Conservation (phyloP, 805 yeast genomes). For the Suhomyces vadensis region DNA sequence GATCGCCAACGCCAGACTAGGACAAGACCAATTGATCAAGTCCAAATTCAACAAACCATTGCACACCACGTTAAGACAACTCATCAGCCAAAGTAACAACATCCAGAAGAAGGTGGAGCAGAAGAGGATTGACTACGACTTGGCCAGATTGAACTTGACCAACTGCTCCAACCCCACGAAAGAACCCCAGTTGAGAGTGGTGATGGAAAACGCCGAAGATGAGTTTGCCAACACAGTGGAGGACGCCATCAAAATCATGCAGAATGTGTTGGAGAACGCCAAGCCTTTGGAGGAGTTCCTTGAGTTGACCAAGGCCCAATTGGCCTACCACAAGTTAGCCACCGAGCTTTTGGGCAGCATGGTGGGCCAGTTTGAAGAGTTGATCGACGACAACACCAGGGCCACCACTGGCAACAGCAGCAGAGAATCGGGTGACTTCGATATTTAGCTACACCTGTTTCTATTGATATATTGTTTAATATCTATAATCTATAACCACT, state of each 20-base stretch:
- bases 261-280: conserved; percentile 71
- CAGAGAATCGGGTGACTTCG: conserved; percentile 34
- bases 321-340: conserved; percentile 78
- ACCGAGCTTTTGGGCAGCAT: conserved; percentile 63
- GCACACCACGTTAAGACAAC: conserved; percentile 58
- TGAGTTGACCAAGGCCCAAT: conserved; percentile 75
- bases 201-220: conserved; percentile 83
- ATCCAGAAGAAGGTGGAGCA: conserved; percentile 75
- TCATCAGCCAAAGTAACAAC: conserved; percentile 61
- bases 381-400: conserved; percentile 49
- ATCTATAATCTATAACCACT: neutral
- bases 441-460: conserved; percentile 17
- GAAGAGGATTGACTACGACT: conserved; percentile 76
- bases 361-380: conserved; percentile 61
- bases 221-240: conserved; percentile 88
- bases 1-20: conserved; percentile 78
- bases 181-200: conserved; percentile 71
- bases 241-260: conserved; percentile 82
- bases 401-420: conserved; percentile 16
- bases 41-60: conserved; percentile 69
- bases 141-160: conserved; percentile 57
- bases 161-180: conserved; percentile 46
- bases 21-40: conserved; percentile 74
- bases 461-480: neutral
- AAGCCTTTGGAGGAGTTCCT: conserved; percentile 65